A percentile compares a stretch with the other conserved stretches of the same genome.
Conservation (phyloP, 2,329 filamentous ascomycete genomes). For the Kalmusia sp. region DNA sequence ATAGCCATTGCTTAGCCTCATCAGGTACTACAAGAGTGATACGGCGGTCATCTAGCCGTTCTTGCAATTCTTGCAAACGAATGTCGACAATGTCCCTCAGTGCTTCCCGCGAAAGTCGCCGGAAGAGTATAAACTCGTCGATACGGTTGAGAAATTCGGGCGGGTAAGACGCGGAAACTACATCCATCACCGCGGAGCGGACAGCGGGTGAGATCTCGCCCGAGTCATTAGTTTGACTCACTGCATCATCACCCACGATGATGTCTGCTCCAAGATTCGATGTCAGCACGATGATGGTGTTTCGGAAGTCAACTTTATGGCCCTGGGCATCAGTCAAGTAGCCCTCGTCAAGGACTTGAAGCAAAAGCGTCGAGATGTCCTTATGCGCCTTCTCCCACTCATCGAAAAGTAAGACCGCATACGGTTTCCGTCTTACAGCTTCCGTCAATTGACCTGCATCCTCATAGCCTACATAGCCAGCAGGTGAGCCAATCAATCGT, state of each 20-base stretch:
- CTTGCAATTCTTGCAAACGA: slow-evolving; percentile 82
- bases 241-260: slow-evolving; percentile 76
- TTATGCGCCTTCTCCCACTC: slow-evolving; percentile 98
- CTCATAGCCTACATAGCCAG: slow-evolving; percentile 95
- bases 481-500: slow-evolving; percentile 88
- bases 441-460: slow-evolving; percentile 96
- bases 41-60: slow-evolving; percentile 81
- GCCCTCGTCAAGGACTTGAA: slow-evolving; percentile 95
- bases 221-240: slow-evolving; percentile 63
- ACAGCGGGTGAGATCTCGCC: slow-evolving; percentile 76
- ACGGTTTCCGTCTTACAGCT: slow-evolving; percentile 91
- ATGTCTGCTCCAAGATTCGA: slow-evolving; percentile 95
- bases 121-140: slow-evolving; percentile 97
- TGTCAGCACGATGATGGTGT: slow-evolving; percentile 95
- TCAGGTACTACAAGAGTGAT: slow-evolving; percentile 77
- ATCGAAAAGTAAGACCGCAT: slow-evolving; percentile 92
- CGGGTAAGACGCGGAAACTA: slow-evolving; percentile 76
- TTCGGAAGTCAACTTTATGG: slow-evolving; percentile 95
- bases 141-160: slow-evolving; percentile 97
- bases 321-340: slow-evolving; percentile 95
- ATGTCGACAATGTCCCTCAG: slow-evolving; percentile 95
- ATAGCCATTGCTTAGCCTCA: slow-evolving; percentile 83
- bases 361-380: slow-evolving; percentile 88
- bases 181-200: slow-evolving; percentile 84
- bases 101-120: slow-evolving; percentile 77